These are phyloP conservation scores for Arabidopsis lyrata DNA, from an alignment of 441 rosid species.

Conservation along the genomic window DNA sequence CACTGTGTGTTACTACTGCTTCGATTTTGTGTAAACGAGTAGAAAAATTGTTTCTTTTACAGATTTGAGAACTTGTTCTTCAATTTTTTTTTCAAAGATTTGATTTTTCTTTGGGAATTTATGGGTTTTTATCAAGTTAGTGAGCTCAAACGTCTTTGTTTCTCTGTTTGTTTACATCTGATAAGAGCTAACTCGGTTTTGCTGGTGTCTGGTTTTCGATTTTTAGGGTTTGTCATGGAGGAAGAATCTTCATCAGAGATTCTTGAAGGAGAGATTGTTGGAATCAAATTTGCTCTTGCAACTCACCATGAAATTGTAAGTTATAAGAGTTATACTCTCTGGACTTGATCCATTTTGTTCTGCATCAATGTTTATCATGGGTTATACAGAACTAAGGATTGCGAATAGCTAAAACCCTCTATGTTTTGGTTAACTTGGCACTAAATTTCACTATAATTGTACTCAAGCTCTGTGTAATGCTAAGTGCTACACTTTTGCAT, in stretches of 20 bases:
- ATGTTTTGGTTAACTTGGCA: neutral
- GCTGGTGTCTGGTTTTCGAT: constrained; percentile 20
- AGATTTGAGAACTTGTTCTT: neutral
- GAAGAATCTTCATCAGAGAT: constrained; percentile 51
- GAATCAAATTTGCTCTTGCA: constrained; percentile 79
- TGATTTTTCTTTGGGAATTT: constrained; percentile 15
- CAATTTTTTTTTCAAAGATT: neutral
- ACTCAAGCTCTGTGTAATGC: constrained; percentile 23
- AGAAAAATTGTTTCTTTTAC: neutral
- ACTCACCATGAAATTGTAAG: constrained; percentile 81
- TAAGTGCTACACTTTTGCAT: constrained; percentile 24
- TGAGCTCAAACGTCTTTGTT: constrained; percentile 20
- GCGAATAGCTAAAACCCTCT: constrained; percentile 8
- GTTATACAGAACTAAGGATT: constrained; percentile 7
- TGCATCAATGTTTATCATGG: constrained; percentile 1
- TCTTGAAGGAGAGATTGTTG: constrained; percentile 77
- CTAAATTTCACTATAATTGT: neutral
- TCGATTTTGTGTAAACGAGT: neutral
- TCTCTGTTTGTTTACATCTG: constrained; percentile 10
- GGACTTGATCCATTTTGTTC: constrained; percentile 22
- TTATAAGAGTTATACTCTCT: constrained; percentile 27
- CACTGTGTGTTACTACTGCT: neutral
- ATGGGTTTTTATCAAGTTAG: constrained; percentile 17
- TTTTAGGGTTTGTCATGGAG: constrained; percentile 57
- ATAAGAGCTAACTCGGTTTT: neutral